Evolutionary conservation across 352 stramenopile species (phyloP), one percentile per base, ranked within the genome.

Genomic region (Phytophthora rubi): DNA sequence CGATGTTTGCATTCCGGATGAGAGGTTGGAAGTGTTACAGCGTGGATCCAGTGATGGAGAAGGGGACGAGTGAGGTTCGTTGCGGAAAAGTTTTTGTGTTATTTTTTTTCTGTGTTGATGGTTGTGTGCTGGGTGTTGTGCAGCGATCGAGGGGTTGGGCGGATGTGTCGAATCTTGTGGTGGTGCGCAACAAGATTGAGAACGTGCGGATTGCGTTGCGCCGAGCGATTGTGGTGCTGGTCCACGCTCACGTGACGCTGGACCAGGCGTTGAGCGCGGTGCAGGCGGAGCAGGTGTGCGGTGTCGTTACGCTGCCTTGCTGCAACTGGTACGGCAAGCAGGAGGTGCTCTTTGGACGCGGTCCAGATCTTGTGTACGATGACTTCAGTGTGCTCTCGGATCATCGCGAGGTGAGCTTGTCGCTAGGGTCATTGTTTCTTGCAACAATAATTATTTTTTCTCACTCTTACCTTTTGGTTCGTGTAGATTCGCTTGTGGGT

Each of bases 311-410:
- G 32, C 69, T 93, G 35, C 88, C 85, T 15, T 95, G 88, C 68
- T 95, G 88, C 65, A 95, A 95, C 59, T 95, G 88, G 88, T 95
- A 93, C 57, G 81, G 83, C 12, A 67, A 83, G 18, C 88, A 95
- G 49, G 85, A 93, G 57, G 30, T 39, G 35, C 76, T 91, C 33
- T 88, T 85, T 48, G 77, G 69, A n/a, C 73, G 80, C 0, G 75
- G 69, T 0, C 85, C 85, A 1, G 77, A 91, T 51, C 55, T 95
- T 37, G 88, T 95, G 2, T 95, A 93, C 66, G 85, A 95, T 59
- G 88, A 95, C 56, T 92, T 91, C 49, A 93, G 88, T 54, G 89
- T 95, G 42, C 75, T 93, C 1, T 93, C 88, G 3, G 78, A 89
- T 55, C 86, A 95, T 65, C 76, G 88, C 10, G 88, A 95, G 77